Base-by-base conservation (phyloP, 805 yeast species). In the Torulaspora indica region DNA sequence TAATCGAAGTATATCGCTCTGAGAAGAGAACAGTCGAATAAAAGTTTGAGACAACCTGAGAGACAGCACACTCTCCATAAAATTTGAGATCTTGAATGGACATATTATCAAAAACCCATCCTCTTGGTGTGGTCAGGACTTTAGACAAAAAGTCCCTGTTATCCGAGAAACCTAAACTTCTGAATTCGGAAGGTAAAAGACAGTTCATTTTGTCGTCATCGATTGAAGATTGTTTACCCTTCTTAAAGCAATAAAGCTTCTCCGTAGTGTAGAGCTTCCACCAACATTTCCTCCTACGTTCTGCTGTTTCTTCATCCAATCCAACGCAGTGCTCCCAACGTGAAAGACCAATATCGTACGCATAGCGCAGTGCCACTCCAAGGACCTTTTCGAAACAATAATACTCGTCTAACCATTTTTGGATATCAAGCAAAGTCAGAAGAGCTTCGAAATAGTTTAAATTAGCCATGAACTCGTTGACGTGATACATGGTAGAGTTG, bases 291-390 rank as follows among this genome's bases (percentile, higher is more conserved):
- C 68, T 50, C 36, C 62, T 53, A 28, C 54, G 49, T 39, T 61
- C 67, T 7, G 67, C 66, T 2, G 46, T 38, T 6, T 40, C 47
- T 44, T 63, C 66, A 38, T 57, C 59, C 40, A 63, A 38, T 5
- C 66, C 66, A n/a, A 61, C 60, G 42, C 61, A 61, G 39, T 43
- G 60, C 37, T 64, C 68, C 68, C 68, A 64, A 13, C 65, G 53
- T 8, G 55, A 49, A 3, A 63, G 44, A 4, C 68, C 68, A 40
- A 55, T 42, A n/a, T 40, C 50, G 12, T 47, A 42, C 4, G 64
- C 60, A 35, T 54, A 52, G 27, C 52, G 51, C 2, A 56, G 35
- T 1, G 60, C 58, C 13, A 54, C 51, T 1, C 49, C 52, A n/a
- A 57, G 33, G 2, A 58, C 57, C 34, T 52, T 56, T 23, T 48